phyloP scores from a whole-genome alignment of 1,139 yeast genomes.

The Pichia sp. region DNA sequence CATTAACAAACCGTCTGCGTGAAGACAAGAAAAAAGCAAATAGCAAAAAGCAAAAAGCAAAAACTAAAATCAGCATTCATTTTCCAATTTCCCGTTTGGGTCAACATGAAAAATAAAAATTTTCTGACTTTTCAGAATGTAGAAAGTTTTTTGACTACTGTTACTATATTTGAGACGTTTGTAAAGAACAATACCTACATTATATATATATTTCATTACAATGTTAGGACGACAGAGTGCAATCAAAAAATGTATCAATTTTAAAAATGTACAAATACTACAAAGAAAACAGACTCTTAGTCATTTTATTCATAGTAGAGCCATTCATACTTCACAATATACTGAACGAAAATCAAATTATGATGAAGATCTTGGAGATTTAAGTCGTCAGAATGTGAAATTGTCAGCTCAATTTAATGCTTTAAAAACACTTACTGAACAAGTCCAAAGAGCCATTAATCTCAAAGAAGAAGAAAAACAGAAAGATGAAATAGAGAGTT shows the following conservation, averaged over 20 bases:
- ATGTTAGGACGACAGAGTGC: background rate
- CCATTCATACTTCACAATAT: background rate
- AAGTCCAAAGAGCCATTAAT: constrained; percentile 27
- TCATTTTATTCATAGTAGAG: background rate
- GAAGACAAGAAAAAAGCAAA: no score
- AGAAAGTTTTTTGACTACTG: background rate
- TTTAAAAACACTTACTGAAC: constrained; percentile 34
- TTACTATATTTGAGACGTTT: background rate
- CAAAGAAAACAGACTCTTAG: background rate
- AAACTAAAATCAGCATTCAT: background rate
- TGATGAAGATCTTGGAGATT: constrained; percentile 1
- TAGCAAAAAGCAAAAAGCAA: background rate
- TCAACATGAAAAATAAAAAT: background rate
- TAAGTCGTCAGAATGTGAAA: constrained; percentile 12
- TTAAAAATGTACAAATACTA: background rate
- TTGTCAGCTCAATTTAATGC: constrained; percentile 35
- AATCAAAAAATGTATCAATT: background rate
- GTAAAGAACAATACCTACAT: background rate
- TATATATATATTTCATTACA: background rate
- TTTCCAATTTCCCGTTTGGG: background rate
- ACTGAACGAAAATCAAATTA: background rate
- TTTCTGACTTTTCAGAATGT: background rate
- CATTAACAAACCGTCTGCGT: no score
- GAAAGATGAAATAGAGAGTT: constrained; percentile 17
- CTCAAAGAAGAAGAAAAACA: constrained; percentile 22